Base-by-base conservation (phyloP, 2,329 filamentous ascomycete species). In the Botrytis elliptica region DNA sequence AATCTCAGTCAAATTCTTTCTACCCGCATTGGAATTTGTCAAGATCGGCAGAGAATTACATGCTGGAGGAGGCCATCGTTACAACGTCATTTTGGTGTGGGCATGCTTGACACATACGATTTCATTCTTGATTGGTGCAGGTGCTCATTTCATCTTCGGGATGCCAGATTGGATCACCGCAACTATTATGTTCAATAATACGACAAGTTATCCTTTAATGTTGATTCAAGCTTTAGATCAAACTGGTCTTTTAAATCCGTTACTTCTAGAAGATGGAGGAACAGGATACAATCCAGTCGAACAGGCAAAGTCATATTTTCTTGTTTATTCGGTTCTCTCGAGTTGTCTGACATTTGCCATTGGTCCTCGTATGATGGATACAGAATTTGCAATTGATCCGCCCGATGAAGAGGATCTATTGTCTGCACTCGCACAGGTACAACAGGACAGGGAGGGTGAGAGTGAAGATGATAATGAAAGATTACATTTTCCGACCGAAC, bases 311-410 rank as follows among this genome's bases (percentile, higher is more conserved):
- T 88, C 87, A 22, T 92, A 91, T 80, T 91, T 92, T 78, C 82
- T 92, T 5, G 86, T 92, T 74, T 91, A 89, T 76, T 86, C 89
- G 5, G 91, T 90, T 72, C 84, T 92, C 16, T 86, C 85, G 60
- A 91, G 89, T 77, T 88, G 86, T 70, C 81, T 92, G 74, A 91
- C 89, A 0, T 92, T 92, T 79, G 88, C 88, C 0, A 82, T 92
- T 4, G 90, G 89, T 0, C 89, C 90, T 0, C 83, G 85, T 20
- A 82, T 92, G 57, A 84, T 92, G 65, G 86, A 88, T 75, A 81
- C 79, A 0, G 83, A 84, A 73, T 79, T 83, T 69, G 80, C 79
- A 1, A 82, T 84, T 0, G 81, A 83, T 14, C 75, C 80, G 3
- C 77, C 79, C 12, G 78, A 80, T 9, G 77, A 81, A 2, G 69